Evolutionary conservation across 192 early-diverging fungal species (phyloP), one percentile per base, ranked within the genome.

Genomic region (Entomortierella lignicola): DNA sequence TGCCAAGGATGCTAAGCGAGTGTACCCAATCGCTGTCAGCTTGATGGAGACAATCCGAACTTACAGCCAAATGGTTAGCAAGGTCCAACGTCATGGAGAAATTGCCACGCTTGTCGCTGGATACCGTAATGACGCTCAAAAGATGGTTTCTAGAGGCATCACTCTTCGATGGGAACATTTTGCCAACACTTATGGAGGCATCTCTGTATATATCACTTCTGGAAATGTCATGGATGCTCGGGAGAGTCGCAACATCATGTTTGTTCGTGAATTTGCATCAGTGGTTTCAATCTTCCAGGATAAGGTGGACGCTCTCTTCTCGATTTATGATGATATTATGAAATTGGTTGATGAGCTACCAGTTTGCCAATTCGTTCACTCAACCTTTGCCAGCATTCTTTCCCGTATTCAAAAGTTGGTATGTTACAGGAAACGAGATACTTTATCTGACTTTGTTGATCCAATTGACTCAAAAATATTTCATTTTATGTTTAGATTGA

Each of bases 21-120:
- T 99, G 20, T 99, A 99, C 83, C 98, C 98, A 11, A 98, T 94
- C 83, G 97, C 98, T 17, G 97, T 99, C 18, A 94, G 94, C 54
- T 81, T 99, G 54, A 97, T 90, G 83, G 98, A 99, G 72, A 96
- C 98, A 1, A 92, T 97, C 25, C 87, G 96, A 23, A 97, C 95
- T 29, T 99, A 97, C 68, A 90, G 89, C 20, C 94, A 97, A 71
- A 93, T 95, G 26, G 83, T 93, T 54, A 88, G 91, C 58, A 90
- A 92, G 53, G 84, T 99, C 60, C 87, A 92, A 50, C 88, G 88
- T 52, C 90, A 96, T 71, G 87, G 87, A 4, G 91, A 89, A 39
- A 89, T 98, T 30, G 81, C 87, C 15, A 80, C 92, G 23, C 88
- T 99, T 47, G 92, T 97, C 21, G 96, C 96, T 11, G 94, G 90